A percentile compares a stretch with the other conserved stretches of the same genome.
phyloP scores from a whole-genome alignment of 108 stramenopile genomes.

The Mediolabrus comicus region DNA sequence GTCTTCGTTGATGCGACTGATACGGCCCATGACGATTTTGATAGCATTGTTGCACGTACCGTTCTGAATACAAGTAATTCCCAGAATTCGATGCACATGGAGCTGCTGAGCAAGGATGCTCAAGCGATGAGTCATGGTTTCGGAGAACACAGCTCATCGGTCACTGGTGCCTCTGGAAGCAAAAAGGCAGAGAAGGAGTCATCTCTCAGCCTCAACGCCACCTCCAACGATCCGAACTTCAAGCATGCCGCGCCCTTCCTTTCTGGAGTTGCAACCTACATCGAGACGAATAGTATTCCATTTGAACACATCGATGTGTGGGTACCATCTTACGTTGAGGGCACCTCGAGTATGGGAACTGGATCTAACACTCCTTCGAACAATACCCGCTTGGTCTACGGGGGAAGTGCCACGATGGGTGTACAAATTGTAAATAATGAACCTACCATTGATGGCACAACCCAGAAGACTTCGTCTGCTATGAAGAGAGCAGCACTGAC shows the following conservation, averaged over 20 bases:
- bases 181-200: slow-evolving; percentile 1
- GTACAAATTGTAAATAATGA: slow-evolving; percentile 17
- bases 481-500: slow-evolving; percentile 21
- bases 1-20: slow-evolving; percentile 43
- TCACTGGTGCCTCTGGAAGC: background rate
- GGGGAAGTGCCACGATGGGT: slow-evolving; percentile 61
- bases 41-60: background rate
- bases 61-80: background rate
- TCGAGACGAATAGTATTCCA: slow-evolving; percentile 60
- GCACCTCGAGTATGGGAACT: background rate
- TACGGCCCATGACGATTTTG: background rate
- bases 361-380: background rate
- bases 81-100: slow-evolving; percentile 1
- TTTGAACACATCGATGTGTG: slow-evolving; percentile 87
- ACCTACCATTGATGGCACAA: background rate
- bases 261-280: slow-evolving; percentile 59
- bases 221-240: slow-evolving; percentile 29
- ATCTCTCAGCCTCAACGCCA: background rate
- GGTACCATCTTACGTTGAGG: slow-evolving; percentile 61
- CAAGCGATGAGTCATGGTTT: background rate
- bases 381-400: slow-evolving; percentile 54
- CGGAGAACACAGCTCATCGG: background rate
- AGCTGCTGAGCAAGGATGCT: background rate
- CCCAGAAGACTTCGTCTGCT: slow-evolving; percentile 1
- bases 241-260: slow-evolving; percentile 65